Conservation (phyloP, 2,329 filamentous ascomycete genomes). For the Claviceps quebecensis region DNA sequence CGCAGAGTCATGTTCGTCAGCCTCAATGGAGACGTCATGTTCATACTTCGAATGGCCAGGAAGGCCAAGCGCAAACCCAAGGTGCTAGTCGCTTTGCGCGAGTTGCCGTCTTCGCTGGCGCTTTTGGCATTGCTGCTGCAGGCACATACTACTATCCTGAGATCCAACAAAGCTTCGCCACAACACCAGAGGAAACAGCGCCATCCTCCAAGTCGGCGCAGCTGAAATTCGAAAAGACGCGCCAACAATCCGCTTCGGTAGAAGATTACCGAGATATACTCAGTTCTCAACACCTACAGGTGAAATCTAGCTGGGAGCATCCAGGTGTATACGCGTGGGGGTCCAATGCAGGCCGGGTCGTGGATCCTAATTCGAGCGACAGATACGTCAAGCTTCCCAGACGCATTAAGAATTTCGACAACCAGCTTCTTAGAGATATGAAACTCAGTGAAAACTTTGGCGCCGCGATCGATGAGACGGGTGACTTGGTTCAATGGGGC, state of each 20-base stretch:
- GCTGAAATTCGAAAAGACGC: conserved; percentile 54
- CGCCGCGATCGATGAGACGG: conserved; percentile 74
- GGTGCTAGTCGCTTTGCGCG: conserved; percentile 13
- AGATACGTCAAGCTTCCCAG: conserved; percentile 64
- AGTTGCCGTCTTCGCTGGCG: conserved; percentile 13
- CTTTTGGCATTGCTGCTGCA: conserved; percentile 26
- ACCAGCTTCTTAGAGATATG: conserved; percentile 69
- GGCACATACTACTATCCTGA: conserved; percentile 25
- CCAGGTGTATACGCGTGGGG: conserved; percentile 94
- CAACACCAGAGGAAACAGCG: conserved; percentile 7
- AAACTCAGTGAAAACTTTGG: conserved; percentile 75
- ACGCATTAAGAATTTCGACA: conserved; percentile 70
- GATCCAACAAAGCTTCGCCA: conserved; percentile 14
- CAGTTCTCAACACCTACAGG: conserved; percentile 76
- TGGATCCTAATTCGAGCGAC: conserved; percentile 70
- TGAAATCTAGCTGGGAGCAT: conserved; percentile 66
- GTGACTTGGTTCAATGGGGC: conserved; percentile 88
- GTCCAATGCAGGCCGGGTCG: conserved; percentile 72
- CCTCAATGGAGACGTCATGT: conserved; percentile 19
- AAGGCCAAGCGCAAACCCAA: conserved; percentile 9
- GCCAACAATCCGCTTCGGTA: conserved; percentile 41
- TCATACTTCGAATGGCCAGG: conserved; percentile 12
- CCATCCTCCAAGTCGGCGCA: conserved; percentile 33
- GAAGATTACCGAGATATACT: conserved; percentile 65
- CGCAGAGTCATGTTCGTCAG: conserved; percentile 9